phyloP scores from a whole-genome alignment of 306 rosid genomes.

The Acacia confusa region DNA sequence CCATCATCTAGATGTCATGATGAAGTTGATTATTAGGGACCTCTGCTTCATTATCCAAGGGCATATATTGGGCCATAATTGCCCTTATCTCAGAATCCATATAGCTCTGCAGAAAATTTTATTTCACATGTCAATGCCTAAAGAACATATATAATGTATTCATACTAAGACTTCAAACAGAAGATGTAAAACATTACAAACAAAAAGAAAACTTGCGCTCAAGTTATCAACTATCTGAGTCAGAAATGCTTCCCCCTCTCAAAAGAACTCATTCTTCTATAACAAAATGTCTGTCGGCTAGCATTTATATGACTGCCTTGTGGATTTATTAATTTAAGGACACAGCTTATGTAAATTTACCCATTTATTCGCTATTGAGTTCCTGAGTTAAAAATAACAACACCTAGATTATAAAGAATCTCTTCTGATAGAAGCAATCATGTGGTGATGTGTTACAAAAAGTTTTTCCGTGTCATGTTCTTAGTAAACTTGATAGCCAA shows the following conservation, averaged over 20 bases:
- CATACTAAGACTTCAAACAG: neutral
- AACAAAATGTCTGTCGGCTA: neutral
- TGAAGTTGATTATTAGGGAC: conserved; percentile 40
- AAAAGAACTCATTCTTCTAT: neutral
- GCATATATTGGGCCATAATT: conserved; percentile 99
- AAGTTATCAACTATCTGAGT: neutral
- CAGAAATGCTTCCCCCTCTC: neutral
- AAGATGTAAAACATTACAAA: neutral
- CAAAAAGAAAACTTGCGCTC: neutral
- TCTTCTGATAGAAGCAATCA: neutral
- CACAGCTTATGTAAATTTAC: neutral
- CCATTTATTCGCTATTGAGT: neutral
- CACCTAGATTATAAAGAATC: neutral
- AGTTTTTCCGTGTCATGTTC: neutral
- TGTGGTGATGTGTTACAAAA: neutral
- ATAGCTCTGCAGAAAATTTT: conserved; percentile 61
- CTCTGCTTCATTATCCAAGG: conserved; percentile 85
- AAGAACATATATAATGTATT: neutral
- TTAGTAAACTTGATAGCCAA: neutral
- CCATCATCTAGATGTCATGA: conserved; percentile 39
- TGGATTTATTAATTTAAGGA: neutral
- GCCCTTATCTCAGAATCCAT: conserved; percentile 96
- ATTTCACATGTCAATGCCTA: neutral
- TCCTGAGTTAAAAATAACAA: neutral
- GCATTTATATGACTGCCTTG: neutral